Evolutionary conservation across 495 filamentous ascomycete species (phyloP).

Genomic region (Penicillium lagena): DNA sequence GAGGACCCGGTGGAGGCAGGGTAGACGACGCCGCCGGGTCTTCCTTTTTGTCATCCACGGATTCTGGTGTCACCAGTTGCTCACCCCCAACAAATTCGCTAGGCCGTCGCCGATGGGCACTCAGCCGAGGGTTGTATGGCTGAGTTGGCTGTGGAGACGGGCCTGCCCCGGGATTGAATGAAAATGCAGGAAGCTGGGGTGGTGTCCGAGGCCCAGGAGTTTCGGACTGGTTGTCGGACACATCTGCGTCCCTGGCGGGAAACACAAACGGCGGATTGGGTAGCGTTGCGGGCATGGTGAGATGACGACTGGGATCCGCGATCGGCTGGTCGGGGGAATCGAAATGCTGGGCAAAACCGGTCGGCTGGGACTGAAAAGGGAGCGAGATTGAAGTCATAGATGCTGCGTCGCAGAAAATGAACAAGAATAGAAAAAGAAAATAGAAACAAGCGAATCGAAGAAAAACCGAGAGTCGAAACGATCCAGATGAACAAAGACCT

Average conservation of each 20-base stretch:
- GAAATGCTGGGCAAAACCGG: conserved; percentile 25
- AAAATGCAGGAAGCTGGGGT: conserved; percentile 55
- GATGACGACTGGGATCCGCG: conserved; percentile 17
- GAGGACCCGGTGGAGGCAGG: conserved; percentile 34
- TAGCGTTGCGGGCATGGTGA: conserved; percentile 40
- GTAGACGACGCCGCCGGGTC: conserved; percentile 44
- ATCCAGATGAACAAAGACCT: conserved; percentile 34
- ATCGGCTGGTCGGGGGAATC: conserved; percentile 14
- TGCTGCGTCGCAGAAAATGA: conserved; percentile 11
- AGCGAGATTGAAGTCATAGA: conserved; percentile 39
- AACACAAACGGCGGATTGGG: conserved; percentile 72
- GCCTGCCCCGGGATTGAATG: conserved; percentile 53
- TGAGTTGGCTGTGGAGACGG: conserved; percentile 27
- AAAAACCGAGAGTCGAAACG: conserved; percentile 16
- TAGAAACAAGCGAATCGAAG: conserved; percentile 5
- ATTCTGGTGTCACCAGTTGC: conserved; percentile 48
- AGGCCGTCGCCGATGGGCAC: conserved; percentile 62
- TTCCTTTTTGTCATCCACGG: conserved; percentile 59
- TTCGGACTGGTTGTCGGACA: conserved; percentile 4
- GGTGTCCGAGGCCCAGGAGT: conserved; percentile 14
- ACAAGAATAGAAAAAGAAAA: conserved; percentile 5
- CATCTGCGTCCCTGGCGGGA: conserved; percentile 41
- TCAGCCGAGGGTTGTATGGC: conserved; percentile 25
- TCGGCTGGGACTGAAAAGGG: conserved; percentile 28
- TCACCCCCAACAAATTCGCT: conserved; percentile 79